phyloP scores from a whole-genome alignment of 495 filamentous ascomycete species.

The Trichocladium uniseriatum region DNA sequence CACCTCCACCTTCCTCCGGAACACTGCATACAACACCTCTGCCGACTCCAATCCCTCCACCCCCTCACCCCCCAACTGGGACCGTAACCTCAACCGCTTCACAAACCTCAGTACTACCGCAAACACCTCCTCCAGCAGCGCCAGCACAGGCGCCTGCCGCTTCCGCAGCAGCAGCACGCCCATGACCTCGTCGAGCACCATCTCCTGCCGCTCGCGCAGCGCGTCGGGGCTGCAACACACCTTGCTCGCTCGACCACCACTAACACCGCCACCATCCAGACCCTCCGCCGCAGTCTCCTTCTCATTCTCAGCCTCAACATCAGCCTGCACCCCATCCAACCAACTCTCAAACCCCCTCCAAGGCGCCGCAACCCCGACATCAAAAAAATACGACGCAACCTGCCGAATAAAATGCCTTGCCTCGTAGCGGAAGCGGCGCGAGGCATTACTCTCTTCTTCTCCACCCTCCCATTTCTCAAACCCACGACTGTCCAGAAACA shows the following conservation, averaged over 20 bases:
- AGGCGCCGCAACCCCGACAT: slow-evolving; percentile 57
- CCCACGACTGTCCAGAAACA: no score
- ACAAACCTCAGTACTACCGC: slow-evolving; percentile 59
- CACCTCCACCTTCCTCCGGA: slow-evolving; percentile 58
- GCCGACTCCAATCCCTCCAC: slow-evolving; percentile 23
- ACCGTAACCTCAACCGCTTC: slow-evolving; percentile 15
- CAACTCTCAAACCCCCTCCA: slow-evolving; percentile 63
- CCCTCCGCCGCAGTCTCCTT: slow-evolving; percentile 13
- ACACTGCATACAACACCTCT: slow-evolving; percentile 50
- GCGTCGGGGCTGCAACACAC: slow-evolving; percentile 43
- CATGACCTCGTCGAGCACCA: slow-evolving; percentile 70
- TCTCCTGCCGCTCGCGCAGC: slow-evolving; percentile 63
- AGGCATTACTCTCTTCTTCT: slow-evolving; percentile 26
- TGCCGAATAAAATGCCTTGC: slow-evolving; percentile 69
- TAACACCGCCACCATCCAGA: neutral
- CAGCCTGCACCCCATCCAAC: slow-evolving; percentile 51
- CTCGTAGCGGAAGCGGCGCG: slow-evolving; percentile 48
- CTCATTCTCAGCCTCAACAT: neutral
- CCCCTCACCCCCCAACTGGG: neutral
- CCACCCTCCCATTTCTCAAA: no score
- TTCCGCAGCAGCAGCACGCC: slow-evolving; percentile 60
- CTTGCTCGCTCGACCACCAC: neutral
- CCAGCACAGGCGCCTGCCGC: slow-evolving; percentile 60
- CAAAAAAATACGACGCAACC: slow-evolving; percentile 65
- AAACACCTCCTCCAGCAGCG: slow-evolving; percentile 71